Evolutionary conservation across 2,329 filamentous ascomycete genomes (phyloP).

Genomic region (Neopestalotiopsis sp.): DNA sequence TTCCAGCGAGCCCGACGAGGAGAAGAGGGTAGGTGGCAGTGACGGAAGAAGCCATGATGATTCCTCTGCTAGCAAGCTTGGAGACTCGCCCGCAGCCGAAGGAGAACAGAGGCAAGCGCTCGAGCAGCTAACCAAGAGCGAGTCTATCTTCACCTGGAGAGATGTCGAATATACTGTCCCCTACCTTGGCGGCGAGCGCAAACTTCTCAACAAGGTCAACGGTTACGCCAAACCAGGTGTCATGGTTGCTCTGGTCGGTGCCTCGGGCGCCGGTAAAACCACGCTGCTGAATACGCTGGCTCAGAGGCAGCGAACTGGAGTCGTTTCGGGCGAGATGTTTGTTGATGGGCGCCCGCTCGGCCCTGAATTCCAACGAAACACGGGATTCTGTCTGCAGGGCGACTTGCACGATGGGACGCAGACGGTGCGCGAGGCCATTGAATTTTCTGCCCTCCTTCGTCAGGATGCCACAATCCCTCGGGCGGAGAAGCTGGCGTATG

Average conservation of each 20-base stretch:
- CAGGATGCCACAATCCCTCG: slow-evolving; percentile 63
- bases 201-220: slow-evolving; percentile 71
- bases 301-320: slow-evolving; percentile 47
- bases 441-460: slow-evolving; percentile 69
- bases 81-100: slow-evolving; percentile 22
- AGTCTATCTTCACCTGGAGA: slow-evolving; percentile 74
- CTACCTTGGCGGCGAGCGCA: slow-evolving; percentile 64
- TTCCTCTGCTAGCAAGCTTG: slow-evolving; percentile 24
- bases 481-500: slow-evolving; percentile 71
- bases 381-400: slow-evolving; percentile 71
- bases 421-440: slow-evolving; percentile 70
- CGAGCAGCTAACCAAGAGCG: slow-evolving; percentile 56
- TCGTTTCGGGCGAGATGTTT: slow-evolving; percentile 77
- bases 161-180: slow-evolving; percentile 77
- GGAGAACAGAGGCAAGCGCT: slow-evolving; percentile 38
- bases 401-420: slow-evolving; percentile 71
- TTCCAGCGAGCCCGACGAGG: slow-evolving; percentile 57
- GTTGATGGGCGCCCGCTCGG: slow-evolving; percentile 76
- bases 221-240: slow-evolving; percentile 82
- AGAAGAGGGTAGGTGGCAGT: slow-evolving; percentile 50
- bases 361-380: slow-evolving; percentile 79
- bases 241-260: slow-evolving; percentile 83
- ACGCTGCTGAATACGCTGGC: slow-evolving; percentile 30
- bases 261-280: slow-evolving; percentile 58
- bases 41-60: slow-evolving; percentile 33